These are phyloP conservation scores for Pluteus cervinus DNA, from an alignment of 768 basidiomycete species.

Conservation along the genomic window DNA sequence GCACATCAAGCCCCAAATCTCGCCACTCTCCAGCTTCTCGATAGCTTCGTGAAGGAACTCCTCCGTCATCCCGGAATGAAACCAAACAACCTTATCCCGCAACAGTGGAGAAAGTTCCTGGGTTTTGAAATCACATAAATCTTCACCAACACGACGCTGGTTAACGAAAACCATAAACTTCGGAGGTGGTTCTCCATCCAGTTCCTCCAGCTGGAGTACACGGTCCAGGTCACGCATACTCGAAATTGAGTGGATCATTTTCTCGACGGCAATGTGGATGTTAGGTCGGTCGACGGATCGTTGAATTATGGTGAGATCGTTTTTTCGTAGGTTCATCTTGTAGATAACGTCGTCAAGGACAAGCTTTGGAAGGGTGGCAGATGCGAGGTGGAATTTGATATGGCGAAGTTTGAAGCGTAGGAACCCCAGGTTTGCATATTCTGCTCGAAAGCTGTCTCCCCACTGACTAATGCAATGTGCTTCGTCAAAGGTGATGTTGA, in stretches of 20 bases:
- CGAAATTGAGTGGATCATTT: conserved; percentile 15
- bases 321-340: conserved; percentile 13
- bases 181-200: conserved; percentile 6
- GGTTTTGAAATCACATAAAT: conserved; percentile 7
- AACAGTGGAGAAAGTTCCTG: conserved; percentile 5
- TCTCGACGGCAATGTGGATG: conserved; percentile 18
- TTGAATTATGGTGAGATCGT: conserved; percentile 9
- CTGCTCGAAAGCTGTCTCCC: conserved; percentile 27
- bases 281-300: conserved; percentile 27
- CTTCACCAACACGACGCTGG: conserved; percentile 12
- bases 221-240: conserved; percentile 18
- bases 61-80: conserved; percentile 20
- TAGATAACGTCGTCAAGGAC: conserved; percentile 16
- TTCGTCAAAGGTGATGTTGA: conserved; percentile 30
- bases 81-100: conserved; percentile 16
- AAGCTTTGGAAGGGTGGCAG: conserved; percentile 24
- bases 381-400: conserved; percentile 23
- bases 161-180: conserved; percentile 22
- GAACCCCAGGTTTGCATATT: conserved; percentile 22
- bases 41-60: conserved; percentile 12
- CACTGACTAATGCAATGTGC: conserved; percentile 33
- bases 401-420: conserved; percentile 20
- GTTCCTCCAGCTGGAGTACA: conserved; percentile 14
- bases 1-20: conserved; percentile 18
- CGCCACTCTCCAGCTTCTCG: conserved; percentile 8